Conservation (phyloP, 164 flowering plant genomes). For the Kalanchoe fedtschenkoi region DNA sequence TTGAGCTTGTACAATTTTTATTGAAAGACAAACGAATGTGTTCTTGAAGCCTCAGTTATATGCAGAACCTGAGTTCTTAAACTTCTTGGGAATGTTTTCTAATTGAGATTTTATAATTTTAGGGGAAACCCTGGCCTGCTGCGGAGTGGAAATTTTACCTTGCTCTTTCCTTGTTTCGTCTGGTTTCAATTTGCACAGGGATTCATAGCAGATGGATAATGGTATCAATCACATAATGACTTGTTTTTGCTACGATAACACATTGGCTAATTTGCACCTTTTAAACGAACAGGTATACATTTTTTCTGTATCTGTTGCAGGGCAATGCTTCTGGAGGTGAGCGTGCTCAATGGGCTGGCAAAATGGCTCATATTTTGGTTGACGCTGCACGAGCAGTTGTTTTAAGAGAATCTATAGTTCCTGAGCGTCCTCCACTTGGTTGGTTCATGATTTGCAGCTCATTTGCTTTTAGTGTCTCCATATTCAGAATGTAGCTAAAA, state of each 20-base stretch:
- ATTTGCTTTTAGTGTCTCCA: background rate
- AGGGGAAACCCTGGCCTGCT: slow-evolving; percentile 88
- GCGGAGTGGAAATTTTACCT: slow-evolving; percentile 85
- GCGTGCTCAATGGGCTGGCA: slow-evolving; percentile 56
- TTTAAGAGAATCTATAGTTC: slow-evolving; percentile 49
- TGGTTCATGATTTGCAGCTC: slow-evolving; percentile 5
- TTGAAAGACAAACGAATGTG: background rate
- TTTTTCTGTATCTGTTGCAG: slow-evolving; percentile 20
- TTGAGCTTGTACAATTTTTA: background rate
- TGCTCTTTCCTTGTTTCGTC: slow-evolving; percentile 73
- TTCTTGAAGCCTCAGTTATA: background rate
- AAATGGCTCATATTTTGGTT: slow-evolving; percentile 40
- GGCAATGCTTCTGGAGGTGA: slow-evolving; percentile 99
- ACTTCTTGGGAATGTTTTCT: background rate
- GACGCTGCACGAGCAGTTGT: slow-evolving; percentile 61
- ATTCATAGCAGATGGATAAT: slow-evolving; percentile 57
- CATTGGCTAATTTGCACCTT: background rate
- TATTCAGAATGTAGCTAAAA: background rate
- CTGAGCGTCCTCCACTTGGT: slow-evolving; percentile 65
- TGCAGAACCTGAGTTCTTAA: background rate
- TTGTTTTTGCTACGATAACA: background rate
- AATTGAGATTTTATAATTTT: background rate
- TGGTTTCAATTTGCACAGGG: slow-evolving; percentile 61
- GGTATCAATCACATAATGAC: slow-evolving; percentile 31
- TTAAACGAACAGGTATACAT: background rate